Conservation (phyloP, 2,329 filamentous ascomycete species). For the Orbilia blumenaviensis region DNA sequence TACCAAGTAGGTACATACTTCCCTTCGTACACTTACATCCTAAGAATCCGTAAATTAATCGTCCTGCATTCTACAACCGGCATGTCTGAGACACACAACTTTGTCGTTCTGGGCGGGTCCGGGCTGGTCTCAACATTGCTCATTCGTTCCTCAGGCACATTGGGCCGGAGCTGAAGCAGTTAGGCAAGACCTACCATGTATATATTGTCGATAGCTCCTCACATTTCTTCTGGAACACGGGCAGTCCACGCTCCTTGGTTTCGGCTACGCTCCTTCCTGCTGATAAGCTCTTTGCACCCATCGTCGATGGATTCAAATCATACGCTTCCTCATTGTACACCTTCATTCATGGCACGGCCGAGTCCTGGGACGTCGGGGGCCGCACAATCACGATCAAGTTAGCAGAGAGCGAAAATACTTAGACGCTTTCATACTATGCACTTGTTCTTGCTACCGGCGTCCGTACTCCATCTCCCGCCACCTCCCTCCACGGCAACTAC, state of each 20-base stretch:
- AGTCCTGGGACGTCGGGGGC: conserved; percentile 58
- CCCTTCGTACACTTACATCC: too few species aligned
- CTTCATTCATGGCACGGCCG: conserved; percentile 63
- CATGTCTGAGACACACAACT: conserved; percentile 61
- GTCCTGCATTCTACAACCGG: background rate
- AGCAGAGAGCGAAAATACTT: conserved; percentile 15
- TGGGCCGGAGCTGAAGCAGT: conserved; percentile 62
- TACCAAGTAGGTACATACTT: too few species aligned
- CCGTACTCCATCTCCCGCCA: conserved; percentile 61
- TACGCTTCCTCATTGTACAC: conserved; percentile 61
- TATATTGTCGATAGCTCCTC: conserved; percentile 63
- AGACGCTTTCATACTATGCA: conserved; percentile 62
- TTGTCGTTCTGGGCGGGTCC: conserved; percentile 67
- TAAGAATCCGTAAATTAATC: too few species aligned
- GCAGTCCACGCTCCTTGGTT: conserved; percentile 64
- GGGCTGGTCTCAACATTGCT: conserved; percentile 66
- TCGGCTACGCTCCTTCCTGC: conserved; percentile 63
- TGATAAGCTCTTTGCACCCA: conserved; percentile 63
- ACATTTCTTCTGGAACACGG: conserved; percentile 63
- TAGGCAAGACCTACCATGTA: conserved; percentile 60
- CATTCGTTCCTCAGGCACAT: conserved; percentile 68
- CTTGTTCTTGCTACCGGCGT: conserved; percentile 62
- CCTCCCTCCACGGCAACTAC: conserved; percentile 14
- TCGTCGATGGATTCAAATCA: conserved; percentile 61
- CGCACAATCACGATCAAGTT: conserved; percentile 60